Evolutionary conservation across 2,329 filamentous ascomycete genomes (phyloP), one percentile per base, ranked within the genome.

Genomic region (Trichophyton simii): DNA sequence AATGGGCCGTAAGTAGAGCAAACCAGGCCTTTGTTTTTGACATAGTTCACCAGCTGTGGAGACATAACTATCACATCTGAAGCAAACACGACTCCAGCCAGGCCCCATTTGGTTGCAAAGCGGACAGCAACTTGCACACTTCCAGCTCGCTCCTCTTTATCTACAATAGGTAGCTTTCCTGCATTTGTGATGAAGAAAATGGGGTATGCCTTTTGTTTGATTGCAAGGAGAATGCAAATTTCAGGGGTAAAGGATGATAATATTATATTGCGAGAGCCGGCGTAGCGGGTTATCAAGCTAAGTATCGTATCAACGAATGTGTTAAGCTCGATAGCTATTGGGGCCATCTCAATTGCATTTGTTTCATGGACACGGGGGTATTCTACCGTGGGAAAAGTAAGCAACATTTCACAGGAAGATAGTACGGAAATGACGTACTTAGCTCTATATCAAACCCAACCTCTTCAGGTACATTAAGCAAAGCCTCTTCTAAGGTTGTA

Each of bases 361-460:
- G 73, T 68, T 67, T 77, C 76, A 62, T 72, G 71, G 13, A 76
- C 65, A 57, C 72, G 69, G 2, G 74, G 75, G 61, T 77, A 78
- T 65, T 77, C 75, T 76, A 57, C 28, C 8, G 28, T 25, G 52
- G 1, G 8, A 22, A 31, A 7, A 22, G 18, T 65, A 55, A 60
- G 52, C 25, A 20, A 3, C 4, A 7, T 38, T 3, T 57, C 11
- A 7, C 4, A 15, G 8, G 8, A n/a, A 7, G 2, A n/a, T 9
- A 20, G 5, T 28, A 3, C 3, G 36, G 5, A 18, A 38, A 13
- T 62, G 34, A 68, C 71, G 36, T 66, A 76, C 72, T 77, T 48
- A 77, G 68, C 65, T 77, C 76, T 20, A 77, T 70, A 55, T 76
- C 72, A 61, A 76, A 74, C 1, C 71, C 70, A n/a, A 77, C 67